These are phyloP conservation scores for Bipolaris victoriae DNA, from an alignment of 2,329 filamentous ascomycete genomes.

Conservation along the genomic window DNA sequence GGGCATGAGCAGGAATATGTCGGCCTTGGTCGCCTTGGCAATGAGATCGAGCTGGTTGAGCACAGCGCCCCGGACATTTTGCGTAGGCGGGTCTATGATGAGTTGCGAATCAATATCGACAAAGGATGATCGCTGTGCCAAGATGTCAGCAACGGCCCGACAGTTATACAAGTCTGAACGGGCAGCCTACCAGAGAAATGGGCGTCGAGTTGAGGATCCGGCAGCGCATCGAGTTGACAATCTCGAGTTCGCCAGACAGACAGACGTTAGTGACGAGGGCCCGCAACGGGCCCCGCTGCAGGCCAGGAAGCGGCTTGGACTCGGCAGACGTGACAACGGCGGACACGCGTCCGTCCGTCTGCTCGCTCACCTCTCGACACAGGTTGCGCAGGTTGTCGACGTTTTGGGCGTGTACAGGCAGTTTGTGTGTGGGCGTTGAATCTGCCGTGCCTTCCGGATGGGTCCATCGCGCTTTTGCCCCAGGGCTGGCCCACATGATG, in stretches of 20 bases:
- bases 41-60: conserved; percentile 86
- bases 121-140: conserved; percentile 79
- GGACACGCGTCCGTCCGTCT: conserved; percentile 69
- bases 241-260: conserved; percentile 83
- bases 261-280: conserved; percentile 79
- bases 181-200: conserved; percentile 78
- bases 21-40: conserved; percentile 86
- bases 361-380: conserved; percentile 80
- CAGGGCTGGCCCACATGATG: conserved; percentile 87
- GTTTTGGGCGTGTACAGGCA: conserved; percentile 91
- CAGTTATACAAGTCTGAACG: conserved; percentile 3
- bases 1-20: conserved; percentile 93
- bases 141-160: conserved; percentile 31
- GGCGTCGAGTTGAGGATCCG: conserved; percentile 91
- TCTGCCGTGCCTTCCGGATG: conserved; percentile 87
- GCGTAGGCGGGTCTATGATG: conserved; percentile 75
- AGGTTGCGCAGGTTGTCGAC: conserved; percentile 78
- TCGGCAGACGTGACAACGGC: conserved; percentile 84
- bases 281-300: conserved; percentile 58
- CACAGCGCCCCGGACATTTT: conserved; percentile 75
- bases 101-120: conserved; percentile 93
- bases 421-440: conserved; percentile 80
- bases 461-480: conserved; percentile 89
- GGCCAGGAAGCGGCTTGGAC: conserved; percentile 65
- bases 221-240: conserved; percentile 87